Conservation (phyloP, 2,329 filamentous ascomycete genomes). For the Ophiostoma piceae region DNA sequence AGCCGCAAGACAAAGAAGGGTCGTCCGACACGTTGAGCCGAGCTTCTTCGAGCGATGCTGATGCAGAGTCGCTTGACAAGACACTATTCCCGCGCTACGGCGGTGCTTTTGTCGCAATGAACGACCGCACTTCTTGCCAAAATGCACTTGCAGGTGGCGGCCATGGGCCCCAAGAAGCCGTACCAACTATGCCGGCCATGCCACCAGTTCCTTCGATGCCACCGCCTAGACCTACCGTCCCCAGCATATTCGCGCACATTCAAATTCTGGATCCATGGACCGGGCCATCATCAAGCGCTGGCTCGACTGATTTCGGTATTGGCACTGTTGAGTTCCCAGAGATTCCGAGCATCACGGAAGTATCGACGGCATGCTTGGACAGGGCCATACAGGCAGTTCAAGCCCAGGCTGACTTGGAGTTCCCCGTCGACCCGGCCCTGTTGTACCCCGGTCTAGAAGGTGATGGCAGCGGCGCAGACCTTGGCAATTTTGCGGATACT, state of each 20-base stretch:
- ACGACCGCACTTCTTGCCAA: not conserved
- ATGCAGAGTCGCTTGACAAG: not conserved
- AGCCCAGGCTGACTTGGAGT: not conserved
- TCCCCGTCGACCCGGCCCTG: not conserved
- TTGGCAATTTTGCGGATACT: not conserved
- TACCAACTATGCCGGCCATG: not conserved
- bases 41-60: not conserved
- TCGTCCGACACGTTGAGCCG: not conserved
- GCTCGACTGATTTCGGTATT: not conserved
- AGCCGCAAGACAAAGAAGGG: not conserved
- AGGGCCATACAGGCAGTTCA: not conserved
- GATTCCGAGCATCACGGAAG: not conserved
- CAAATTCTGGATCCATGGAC: conserved; percentile 17
- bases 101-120: conserved; percentile 16
- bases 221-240: not conserved
- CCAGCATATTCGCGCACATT: conserved; percentile 14
- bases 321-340: not conserved
- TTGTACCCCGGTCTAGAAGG: not conserved
- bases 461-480: not conserved
- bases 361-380: not conserved
- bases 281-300: not conserved
- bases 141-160: not conserved
- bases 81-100: conserved; percentile 14
- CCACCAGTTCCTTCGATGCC: not conserved
- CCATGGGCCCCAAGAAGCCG: not conserved